Percentiles rank a stretch among this genome's conserved stretches.
phyloP scores from a whole-genome alignment of 1,139 yeast species.

The Citeromyces hawaiiensis region DNA sequence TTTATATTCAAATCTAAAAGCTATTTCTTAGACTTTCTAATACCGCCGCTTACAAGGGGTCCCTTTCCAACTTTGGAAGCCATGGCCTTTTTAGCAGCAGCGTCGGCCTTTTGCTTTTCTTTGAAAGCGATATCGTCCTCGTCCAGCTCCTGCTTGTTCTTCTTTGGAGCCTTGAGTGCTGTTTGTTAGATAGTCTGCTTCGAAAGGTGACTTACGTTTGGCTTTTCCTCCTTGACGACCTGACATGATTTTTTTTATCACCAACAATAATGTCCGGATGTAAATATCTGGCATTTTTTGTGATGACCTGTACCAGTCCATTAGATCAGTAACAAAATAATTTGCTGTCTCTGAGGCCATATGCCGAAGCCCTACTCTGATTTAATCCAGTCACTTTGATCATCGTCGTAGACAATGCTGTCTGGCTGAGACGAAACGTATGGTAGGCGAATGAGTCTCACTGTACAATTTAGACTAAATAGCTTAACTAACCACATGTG shows the following conservation, averaged over 20 bases:
- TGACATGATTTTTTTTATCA: constrained; percentile 23
- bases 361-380: too few species aligned
- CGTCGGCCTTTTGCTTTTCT: constrained; percentile 91
- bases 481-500: too few species aligned
- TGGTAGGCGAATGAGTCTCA: too few species aligned
- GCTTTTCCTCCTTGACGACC: constrained; percentile 33
- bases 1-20: constrained; percentile 11
- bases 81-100: constrained; percentile 84
- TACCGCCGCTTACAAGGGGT: constrained; percentile 86
- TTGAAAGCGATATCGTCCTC: constrained; percentile 86
- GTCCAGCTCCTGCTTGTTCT: constrained; percentile 58
- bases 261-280: too few species aligned
- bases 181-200: background rate
- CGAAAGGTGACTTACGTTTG: constrained; percentile 28
- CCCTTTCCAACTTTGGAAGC: constrained; percentile 80
- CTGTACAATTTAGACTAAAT: too few species aligned
- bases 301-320: too few species aligned
- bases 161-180: constrained; percentile 56
- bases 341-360: too few species aligned
- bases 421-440: too few species aligned
- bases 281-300: too few species aligned
- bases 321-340: too few species aligned
- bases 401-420: too few species aligned
- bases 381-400: too few species aligned
- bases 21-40: constrained; percentile 77